Evolutionary conservation across 208 protist genomes (phyloP), one percentile per base, ranked within the genome.

Genomic region (Trypanosoma cruzi): DNA sequence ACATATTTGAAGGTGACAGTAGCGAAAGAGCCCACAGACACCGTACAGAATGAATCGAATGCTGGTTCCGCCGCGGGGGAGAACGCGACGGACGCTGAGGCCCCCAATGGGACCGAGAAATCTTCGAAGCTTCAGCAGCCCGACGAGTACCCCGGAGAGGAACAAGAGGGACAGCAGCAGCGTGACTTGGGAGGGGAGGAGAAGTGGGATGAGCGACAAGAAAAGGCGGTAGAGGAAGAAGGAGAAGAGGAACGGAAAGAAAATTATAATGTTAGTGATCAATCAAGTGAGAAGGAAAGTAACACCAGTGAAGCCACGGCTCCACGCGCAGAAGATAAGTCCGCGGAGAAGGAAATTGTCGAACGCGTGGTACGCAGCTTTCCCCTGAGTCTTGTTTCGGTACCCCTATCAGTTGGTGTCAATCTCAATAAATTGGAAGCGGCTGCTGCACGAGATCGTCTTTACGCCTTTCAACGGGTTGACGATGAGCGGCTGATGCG

Each of bases 401-500:
- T 37, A 32, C 13, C n/a, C 36, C 26, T 29, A 26, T 49, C 34
- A 36, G 29, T 7, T 18, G 36, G 75, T 26, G 66, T 77, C 29
- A 89, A 87, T 68, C 75, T 88, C 67, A 31, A 73, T 53, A 53
- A 62, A 0, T 69, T 50, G 6, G 79, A 90, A 71, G 63, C 82
- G 13, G 31, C 32, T 10, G 40, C n/a, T n/a, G 71, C 79, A 22
- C 72, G 77, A 24, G 28, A 57, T 11, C 73, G 70, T 13, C 73
- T 93, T 32, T 72, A 65, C 13, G 68, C 66, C 3, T 75, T 92
- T 32, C 79, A 91, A 54, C 58, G 57, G 10, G 28, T 80, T 10
- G 87, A 95, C 48, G 80, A 84, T 46, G 67, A 70, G 40, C 79
- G 77, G 8, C 71, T 83, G 61, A 65, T 36, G 20, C 73, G 75